Evolutionary conservation across 345 rosid species (phyloP).

Genomic region (Laguncularia racemosa): DNA sequence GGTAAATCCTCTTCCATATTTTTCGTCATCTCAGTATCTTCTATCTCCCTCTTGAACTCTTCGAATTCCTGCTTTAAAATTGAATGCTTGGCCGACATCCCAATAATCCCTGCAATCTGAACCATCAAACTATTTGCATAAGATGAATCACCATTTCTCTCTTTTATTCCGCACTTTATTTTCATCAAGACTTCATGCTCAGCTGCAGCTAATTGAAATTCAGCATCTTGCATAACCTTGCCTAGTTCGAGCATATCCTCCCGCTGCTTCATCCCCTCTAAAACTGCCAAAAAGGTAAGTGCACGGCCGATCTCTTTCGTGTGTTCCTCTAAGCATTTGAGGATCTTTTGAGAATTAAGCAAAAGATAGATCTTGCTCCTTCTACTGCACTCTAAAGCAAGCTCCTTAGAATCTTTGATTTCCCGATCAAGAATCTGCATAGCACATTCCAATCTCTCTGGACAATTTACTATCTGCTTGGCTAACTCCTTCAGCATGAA

Average conservation of each 20-base stretch:
- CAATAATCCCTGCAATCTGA: conserved; percentile 53
- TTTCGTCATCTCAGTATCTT: conserved; percentile 45
- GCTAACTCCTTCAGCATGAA: conserved; percentile 49
- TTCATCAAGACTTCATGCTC: conserved; percentile 58
- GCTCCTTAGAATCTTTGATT: conserved; percentile 39
- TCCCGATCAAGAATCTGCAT: conserved; percentile 45
- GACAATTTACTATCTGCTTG: conserved; percentile 17
- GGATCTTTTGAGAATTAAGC: conserved; percentile 41
- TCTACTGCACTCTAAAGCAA: conserved; percentile 34
- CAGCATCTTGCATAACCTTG: conserved; percentile 44
- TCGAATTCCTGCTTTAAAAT: conserved; percentile 42
- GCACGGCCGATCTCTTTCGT: conserved; percentile 50
- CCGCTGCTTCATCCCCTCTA: conserved; percentile 23
- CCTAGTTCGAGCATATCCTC: conserved; percentile 34
- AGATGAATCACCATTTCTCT: conserved; percentile 47
- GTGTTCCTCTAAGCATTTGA: conserved; percentile 24
- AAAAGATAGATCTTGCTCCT: conserved; percentile 62
- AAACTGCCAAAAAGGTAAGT: conserved; percentile 39
- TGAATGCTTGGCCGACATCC: conserved; percentile 41
- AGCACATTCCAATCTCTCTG: conserved; percentile 36
- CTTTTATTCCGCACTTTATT: conserved; percentile 60
- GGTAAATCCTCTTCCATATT: conserved; percentile 62
- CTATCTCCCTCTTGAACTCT: conserved; percentile 58
- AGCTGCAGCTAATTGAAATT: conserved; percentile 45
- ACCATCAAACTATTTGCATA: conserved; percentile 50